Percentiles rank a stretch among this genome's conserved stretches.
These are phyloP conservation scores for Gyromitra esculenta DNA, from an alignment of 2,329 filamentous ascomycete species.

Conservation along the genomic window DNA sequence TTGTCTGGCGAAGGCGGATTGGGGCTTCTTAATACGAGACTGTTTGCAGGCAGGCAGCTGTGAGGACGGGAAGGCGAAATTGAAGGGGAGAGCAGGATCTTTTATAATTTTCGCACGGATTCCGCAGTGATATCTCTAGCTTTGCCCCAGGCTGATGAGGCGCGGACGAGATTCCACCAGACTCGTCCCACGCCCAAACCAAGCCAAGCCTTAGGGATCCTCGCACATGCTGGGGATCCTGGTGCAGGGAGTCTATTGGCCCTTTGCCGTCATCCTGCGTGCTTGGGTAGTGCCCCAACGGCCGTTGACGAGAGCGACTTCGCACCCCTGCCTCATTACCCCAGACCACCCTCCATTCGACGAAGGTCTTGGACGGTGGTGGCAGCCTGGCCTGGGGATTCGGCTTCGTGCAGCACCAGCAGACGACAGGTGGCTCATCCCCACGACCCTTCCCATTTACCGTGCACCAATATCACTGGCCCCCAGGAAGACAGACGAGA, in stretches of 20 bases:
- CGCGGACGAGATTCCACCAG: conserved; percentile 14
- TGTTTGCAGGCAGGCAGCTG: conserved; percentile 6
- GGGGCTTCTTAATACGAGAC: conserved; percentile 9
- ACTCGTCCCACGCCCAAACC: conserved; percentile 25
- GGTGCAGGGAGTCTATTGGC: background rate
- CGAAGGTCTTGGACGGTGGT: conserved; percentile 9
- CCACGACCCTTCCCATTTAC: background rate
- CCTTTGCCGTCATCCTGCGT: background rate
- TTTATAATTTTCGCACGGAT: conserved; percentile 33
- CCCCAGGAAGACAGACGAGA: background rate
- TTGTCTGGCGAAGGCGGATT: background rate
- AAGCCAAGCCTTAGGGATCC: conserved; percentile 47
- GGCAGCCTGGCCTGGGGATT: background rate
- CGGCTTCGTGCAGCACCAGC: background rate
- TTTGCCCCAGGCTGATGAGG: conserved; percentile 27
- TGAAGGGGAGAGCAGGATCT: conserved; percentile 20
- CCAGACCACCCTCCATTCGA: conserved; percentile 18
- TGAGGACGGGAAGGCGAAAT: conserved; percentile 8
- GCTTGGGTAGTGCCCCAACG: background rate
- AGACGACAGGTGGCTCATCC: background rate
- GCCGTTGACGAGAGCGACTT: background rate
- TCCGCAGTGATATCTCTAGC: conserved; percentile 38
- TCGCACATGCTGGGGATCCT: conserved; percentile 34
- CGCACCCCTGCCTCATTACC: conserved; percentile 6
- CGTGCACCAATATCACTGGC: background rate